Base-by-base conservation (phyloP, 257 asterid genomes). In the Buddleja alternifolia region DNA sequence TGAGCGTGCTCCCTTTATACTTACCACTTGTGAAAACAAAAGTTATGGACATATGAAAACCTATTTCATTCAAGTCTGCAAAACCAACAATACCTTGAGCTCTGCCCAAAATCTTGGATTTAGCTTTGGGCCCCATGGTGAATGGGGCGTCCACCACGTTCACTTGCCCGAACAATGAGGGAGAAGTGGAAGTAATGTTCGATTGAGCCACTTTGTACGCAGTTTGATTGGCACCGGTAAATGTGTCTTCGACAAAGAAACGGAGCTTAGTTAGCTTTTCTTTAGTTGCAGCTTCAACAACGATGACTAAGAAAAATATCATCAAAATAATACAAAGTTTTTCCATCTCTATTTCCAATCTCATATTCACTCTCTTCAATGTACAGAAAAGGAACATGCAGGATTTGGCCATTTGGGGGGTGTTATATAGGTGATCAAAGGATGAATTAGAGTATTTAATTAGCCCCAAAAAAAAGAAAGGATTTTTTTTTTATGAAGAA, bases 71-170 rank as follows among this genome's bases (percentile, higher is more conserved):
- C n/a, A 46, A 37, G 16, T 60, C 63, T 21, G 67, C 37, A 1
- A 23, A 46, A 10, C 19, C 48, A 24, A 59, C 10, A 4, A 59
- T 36, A 7, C 68, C 67, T 8, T 21, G 17, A 0, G 67, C 67
- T 29, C 50, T 34, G 9, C 73, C 74, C 36, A 69, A 8, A 9
- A 32, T 1, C 50, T 34, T 48, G 5, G 60, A 69, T 0, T 11
- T 0, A 4, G 66, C 51, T 0, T 57, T 25, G 74, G 74, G 74
- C 4, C 59, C 50, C 10, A 45, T 19, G 0, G 60, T 69, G 36
- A 69, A 7, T n/a, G 47, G 58, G 46, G 57, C 74, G 11, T 69
- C 74, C 10, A 70, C 19, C 8, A 60, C 68, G 0, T 25, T 6
- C 4, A 58, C 40, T 2, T 14, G 67, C 1, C 74, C 67, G 0